Evolutionary conservation across 2,329 filamentous ascomycete species (phyloP), one percentile per base, ranked within the genome.

Genomic region (Pestalotiopsis sp.): DNA sequence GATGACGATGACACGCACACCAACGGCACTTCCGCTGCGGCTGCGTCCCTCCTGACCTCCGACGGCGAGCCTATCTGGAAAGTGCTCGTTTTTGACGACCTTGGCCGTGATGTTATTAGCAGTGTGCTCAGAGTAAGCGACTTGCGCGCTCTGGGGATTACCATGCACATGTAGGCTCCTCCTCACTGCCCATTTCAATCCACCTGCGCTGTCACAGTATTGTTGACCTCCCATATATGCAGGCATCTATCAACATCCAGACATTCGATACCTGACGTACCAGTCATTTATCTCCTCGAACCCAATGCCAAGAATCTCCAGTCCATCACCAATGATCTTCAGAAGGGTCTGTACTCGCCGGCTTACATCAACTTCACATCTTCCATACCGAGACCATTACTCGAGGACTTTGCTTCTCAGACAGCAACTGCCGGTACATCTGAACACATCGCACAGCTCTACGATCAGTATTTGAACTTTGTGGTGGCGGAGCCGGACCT

Each of bases 351-450:
- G 36, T 99, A 99, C 81, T 92, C 93, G 31, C 95, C 95, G 0
- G 95, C 95, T 71, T 97, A 98, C 78, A 90, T 99, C 82, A 99
- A 99, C 84, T 98, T 99, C 80, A 89, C 98, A 67, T 97, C 94
- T 58, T 98, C 95, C 20, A 91, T 99, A 79, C 93, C 95, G 4
- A 89, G 96, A 71, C 92, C 94, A 7, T 85, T 98, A 17, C 89
- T 99, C 64, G 96, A 99, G 84, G 95, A 98, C 70, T 98, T 99
- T 78, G 96, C 95, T 4, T 87, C 93, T 17, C 91, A 97, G 78
- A 97, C 95, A 12, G 95, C 94, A 5, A 84, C 92, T 38, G 90
- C 94, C 13, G 93, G 91, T 31, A 97, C 94, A 0, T 91, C 95
- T 4, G 95, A 98, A 74, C 90, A 93, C 75, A 95, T 99, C 71